These are phyloP conservation scores for Daedaleopsis sinensis DNA, from an alignment of 768 basidiomycete genomes.

Conservation along the genomic window DNA sequence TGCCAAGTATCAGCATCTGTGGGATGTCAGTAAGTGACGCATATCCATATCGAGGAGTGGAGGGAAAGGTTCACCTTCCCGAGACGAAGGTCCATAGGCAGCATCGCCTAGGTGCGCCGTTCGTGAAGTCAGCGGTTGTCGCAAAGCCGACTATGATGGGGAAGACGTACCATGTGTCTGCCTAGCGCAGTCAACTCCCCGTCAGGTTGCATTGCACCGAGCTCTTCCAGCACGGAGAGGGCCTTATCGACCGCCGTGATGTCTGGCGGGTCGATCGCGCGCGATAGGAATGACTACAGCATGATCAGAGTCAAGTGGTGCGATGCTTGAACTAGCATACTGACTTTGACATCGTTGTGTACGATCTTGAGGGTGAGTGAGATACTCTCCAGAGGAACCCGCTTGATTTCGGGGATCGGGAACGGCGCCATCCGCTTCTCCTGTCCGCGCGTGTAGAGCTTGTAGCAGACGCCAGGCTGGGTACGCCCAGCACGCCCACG, in stretches of 20 bases:
- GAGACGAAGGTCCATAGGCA: conserved; percentile 88
- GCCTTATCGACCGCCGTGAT: conserved; percentile 76
- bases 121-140: conserved; percentile 7
- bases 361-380: conserved; percentile 82
- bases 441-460: conserved; percentile 78
- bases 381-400: conserved; percentile 84
- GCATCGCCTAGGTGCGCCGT: conserved; percentile 55
- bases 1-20: conserved; percentile 88
- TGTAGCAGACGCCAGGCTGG: conserved; percentile 82
- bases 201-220: conserved; percentile 73
- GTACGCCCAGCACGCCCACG: conserved; percentile 91
- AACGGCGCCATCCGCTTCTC: conserved; percentile 71
- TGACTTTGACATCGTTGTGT: conserved; percentile 76
- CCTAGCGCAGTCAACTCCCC: conserved; percentile 81
- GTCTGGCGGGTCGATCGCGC: conserved; percentile 85
- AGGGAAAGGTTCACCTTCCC: conserved; percentile 60
- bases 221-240: conserved; percentile 68
- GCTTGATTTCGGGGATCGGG: conserved; percentile 85
- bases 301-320: neutral
- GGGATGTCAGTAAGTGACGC: neutral
- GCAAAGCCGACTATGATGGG: neutral
- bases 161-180: conserved; percentile 61
- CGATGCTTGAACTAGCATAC: neutral
- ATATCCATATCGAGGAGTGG: too few relatives aligned
- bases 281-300: conserved; percentile 59